A percentile compares a stretch with the other conserved stretches of the same genome.
Evolutionary conservation across 2,329 filamentous ascomycete genomes (phyloP).

Genomic region (Penicillium digitatum): DNA sequence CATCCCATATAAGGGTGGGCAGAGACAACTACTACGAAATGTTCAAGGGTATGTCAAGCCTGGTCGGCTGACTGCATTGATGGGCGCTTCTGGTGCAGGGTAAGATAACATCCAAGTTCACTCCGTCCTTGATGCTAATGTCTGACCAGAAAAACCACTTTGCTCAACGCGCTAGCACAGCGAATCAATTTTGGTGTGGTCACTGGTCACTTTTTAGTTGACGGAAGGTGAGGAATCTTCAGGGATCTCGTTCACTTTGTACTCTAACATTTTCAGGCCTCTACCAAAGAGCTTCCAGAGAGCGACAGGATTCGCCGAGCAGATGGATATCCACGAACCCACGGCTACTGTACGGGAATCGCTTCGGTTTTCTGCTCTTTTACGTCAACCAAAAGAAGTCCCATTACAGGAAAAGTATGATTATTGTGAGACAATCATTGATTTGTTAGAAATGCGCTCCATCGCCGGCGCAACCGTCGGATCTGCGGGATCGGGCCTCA

Average conservation of each 20-base stretch:
- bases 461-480: constrained; percentile 65
- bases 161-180: constrained; percentile 47
- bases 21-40: constrained; percentile 53
- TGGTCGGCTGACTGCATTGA: constrained; percentile 71
- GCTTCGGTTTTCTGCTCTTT: constrained; percentile 60
- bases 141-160: constrained; percentile 45
- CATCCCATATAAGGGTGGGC: constrained; percentile 46
- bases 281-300: constrained; percentile 50
- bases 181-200: constrained; percentile 45
- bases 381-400: constrained; percentile 58
- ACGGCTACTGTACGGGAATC: constrained; percentile 65
- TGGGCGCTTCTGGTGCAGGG: constrained; percentile 67
- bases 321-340: constrained; percentile 65
- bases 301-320: constrained; percentile 55
- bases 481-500: constrained; percentile 55
- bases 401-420: constrained; percentile 60
- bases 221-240: constrained; percentile 37
- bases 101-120: constrained; percentile 11
- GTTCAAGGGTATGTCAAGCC: constrained; percentile 71
- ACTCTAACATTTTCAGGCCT: constrained; percentile 27
- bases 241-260: background rate
- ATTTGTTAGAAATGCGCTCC: constrained; percentile 63
- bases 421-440: constrained; percentile 66
- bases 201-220: constrained; percentile 44
- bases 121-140: background rate